Percentiles rank a stretch among this genome's conserved stretches.
phyloP scores from a whole-genome alignment of 345 rosid genomes.

The Pistacia atlantica region DNA sequence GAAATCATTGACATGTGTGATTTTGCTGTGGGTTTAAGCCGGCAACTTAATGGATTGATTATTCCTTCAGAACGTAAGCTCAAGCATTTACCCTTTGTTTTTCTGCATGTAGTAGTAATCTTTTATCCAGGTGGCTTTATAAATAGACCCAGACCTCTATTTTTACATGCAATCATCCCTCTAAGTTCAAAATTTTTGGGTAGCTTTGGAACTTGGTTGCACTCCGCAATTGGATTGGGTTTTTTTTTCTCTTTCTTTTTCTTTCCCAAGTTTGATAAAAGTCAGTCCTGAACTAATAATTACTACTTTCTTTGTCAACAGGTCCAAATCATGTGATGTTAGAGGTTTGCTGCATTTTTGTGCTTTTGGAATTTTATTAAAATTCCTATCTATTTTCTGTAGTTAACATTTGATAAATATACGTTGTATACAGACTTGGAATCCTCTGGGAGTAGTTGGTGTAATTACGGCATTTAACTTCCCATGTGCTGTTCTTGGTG shows the following conservation, averaged over 20 bases:
- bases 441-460: conserved; percentile 96
- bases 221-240: background rate
- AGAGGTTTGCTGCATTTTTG: conserved; percentile 58
- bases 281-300: conserved; percentile 21
- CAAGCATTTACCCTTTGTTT: conserved; percentile 11
- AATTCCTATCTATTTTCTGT: background rate
- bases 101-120: background rate
- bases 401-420: conserved; percentile 21
- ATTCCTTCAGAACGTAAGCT: conserved; percentile 97
- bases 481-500: conserved; percentile 98
- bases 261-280: background rate
- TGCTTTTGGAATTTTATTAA: conserved; percentile 15
- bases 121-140: conserved; percentile 7
- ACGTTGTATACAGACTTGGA: conserved; percentile 73
- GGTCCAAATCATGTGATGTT: conserved; percentile 97
- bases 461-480: conserved; percentile 98
- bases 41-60: conserved; percentile 92
- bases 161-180: background rate
- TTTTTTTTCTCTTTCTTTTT: background rate
- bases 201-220: conserved; percentile 12
- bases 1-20: conserved; percentile 99
- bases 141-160: background rate
- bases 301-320: conserved; percentile 41
- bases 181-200: background rate
- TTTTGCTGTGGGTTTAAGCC: conserved; percentile 90